Conservation (phyloP, 306 rosid genomes). For the Trichosanthes truncata region DNA sequence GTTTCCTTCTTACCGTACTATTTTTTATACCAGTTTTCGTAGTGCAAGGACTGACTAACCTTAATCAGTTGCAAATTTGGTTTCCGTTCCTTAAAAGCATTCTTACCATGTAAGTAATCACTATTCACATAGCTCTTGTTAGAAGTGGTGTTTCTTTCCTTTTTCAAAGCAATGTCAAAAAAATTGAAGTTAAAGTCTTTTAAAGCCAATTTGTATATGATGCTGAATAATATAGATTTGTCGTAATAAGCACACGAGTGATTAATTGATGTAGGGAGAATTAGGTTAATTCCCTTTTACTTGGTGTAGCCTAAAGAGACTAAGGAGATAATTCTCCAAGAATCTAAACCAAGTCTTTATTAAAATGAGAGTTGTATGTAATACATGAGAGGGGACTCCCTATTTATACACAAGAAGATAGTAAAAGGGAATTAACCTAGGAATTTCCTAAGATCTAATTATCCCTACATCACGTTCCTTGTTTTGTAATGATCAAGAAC, state of each 20-base stretch:
- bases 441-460: too few species aligned
- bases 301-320: too few species aligned
- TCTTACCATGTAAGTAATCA: conserved; percentile 62
- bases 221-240: not conserved
- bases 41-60: conserved; percentile 75
- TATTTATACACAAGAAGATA: too few species aligned
- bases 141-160: not conserved
- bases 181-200: not conserved
- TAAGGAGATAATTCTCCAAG: too few species aligned
- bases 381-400: too few species aligned
- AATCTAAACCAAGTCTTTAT: too few species aligned
- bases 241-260: not conserved
- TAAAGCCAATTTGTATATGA: not conserved
- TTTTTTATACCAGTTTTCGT: conserved; percentile 78
- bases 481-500: too few species aligned
- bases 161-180: not conserved
- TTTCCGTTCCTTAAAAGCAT: conserved; percentile 75
- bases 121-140: conserved; percentile 4
- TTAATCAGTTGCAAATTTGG: conserved; percentile 62
- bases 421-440: too few species aligned
- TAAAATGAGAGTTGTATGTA: too few species aligned
- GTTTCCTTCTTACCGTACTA: conserved; percentile 42
- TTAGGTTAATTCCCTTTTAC: too few species aligned
- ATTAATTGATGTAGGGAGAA: too few species aligned
- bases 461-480: too few species aligned